Evolutionary conservation across 2,329 filamentous ascomycete genomes (phyloP).

Genomic region (Talaromyces atroroseus): DNA sequence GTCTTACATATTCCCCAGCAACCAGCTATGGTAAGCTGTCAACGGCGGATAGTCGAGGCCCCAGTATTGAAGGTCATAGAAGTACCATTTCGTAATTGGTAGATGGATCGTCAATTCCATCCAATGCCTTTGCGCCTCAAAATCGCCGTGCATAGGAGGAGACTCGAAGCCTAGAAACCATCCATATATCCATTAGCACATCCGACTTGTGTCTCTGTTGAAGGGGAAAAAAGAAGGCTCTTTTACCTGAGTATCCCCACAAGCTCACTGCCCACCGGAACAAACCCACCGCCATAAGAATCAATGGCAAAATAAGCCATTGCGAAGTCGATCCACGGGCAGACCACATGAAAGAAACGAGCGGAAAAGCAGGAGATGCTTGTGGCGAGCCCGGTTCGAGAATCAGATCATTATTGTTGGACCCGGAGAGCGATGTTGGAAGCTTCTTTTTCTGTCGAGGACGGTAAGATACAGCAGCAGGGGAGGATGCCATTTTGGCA

Average conservation of each 20-base stretch:
- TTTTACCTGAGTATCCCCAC: constrained; percentile 90
- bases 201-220: not conserved
- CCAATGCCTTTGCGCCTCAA: constrained; percentile 97
- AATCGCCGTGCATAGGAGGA: constrained; percentile 92
- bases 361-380: constrained; percentile 69
- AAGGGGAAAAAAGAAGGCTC: constrained; percentile 6
- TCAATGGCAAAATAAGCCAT: constrained; percentile 85
- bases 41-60: constrained; percentile 95
- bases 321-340: constrained; percentile 74
- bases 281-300: constrained; percentile 83
- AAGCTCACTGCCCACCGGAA: constrained; percentile 90
- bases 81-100: constrained; percentile 94
- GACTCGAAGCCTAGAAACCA: constrained; percentile 59
- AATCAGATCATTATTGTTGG: constrained; percentile 39
- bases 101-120: constrained; percentile 93
- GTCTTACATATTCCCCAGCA: constrained; percentile 71
- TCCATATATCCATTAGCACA: constrained; percentile 10
- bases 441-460: constrained; percentile 44
- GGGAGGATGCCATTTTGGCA: constrained; percentile 16
- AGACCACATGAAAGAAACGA: constrained; percentile 92
- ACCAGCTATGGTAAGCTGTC: constrained; percentile 97
- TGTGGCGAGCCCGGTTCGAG: constrained; percentile 41
- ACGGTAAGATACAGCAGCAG: constrained; percentile 30
- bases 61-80: constrained; percentile 95
- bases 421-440: constrained; percentile 26